Conservation (phyloP, 345 rosid species). For the Corymbia maculata region DNA sequence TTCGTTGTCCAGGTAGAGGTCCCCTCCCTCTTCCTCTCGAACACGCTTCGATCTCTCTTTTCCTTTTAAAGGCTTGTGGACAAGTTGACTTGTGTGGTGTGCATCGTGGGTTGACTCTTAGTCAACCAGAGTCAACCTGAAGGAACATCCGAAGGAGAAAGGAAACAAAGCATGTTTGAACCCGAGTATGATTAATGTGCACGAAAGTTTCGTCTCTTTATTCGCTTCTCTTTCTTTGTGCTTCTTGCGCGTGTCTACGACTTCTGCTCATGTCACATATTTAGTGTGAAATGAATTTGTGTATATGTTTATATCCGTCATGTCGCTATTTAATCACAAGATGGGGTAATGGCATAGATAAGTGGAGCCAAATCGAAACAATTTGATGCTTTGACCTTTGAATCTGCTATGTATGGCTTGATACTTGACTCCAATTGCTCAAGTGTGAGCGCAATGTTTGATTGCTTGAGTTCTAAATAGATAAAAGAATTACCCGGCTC, state of each 20-base stretch:
- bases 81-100: neutral
- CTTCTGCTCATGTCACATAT: neutral
- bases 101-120: neutral
- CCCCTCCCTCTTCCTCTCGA: neutral
- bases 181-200: neutral
- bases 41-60: neutral
- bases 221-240: neutral
- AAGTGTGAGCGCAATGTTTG: rapidly evolving
- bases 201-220: neutral
- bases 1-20: neutral
- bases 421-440: neutral
- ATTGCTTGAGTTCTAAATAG: neutral
- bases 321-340: neutral
- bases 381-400: neutral
- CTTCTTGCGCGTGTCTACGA: neutral
- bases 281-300: neutral
- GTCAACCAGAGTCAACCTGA: neutral
- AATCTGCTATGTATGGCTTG: neutral
- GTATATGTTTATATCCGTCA: neutral
- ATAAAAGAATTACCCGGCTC: neutral
- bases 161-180: neutral
- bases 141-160: neutral
- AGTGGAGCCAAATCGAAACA: neutral
- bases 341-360: rapidly evolving
- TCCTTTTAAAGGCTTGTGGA: neutral